phyloP scores from a whole-genome alignment of 345 rosid genomes.

The Laguncularia racemosa region DNA sequence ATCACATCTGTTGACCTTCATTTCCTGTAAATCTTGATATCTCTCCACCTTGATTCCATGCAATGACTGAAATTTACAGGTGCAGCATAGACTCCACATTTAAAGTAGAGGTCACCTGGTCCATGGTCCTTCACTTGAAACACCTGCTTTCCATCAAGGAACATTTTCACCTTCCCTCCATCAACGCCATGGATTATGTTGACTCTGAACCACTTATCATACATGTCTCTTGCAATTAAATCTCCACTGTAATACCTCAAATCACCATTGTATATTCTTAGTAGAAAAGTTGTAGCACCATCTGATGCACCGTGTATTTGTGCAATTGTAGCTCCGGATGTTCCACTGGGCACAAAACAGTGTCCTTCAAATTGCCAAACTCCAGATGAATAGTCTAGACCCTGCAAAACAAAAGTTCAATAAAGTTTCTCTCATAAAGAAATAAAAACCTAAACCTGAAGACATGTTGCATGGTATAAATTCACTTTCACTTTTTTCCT shows the following conservation, averaged over 20 bases:
- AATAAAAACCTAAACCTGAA: too few relatives aligned
- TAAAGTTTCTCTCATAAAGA: too few relatives aligned
- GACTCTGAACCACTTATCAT: too few relatives aligned
- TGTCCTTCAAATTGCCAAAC: too few relatives aligned
- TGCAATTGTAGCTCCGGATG: conserved; percentile 15
- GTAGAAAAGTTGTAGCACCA: conserved; percentile 15
- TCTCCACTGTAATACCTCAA: conserved; percentile 11
- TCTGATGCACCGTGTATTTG: conserved; percentile 16
- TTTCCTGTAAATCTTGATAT: conserved; percentile 28
- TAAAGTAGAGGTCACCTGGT: conserved; percentile 24
- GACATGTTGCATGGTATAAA: too few relatives aligned
- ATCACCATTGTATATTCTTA: conserved; percentile 12
- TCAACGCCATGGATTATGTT: too few relatives aligned
- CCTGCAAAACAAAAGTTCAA: too few relatives aligned
- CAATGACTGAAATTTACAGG: conserved; percentile 20
- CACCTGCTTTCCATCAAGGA: conserved; percentile 18
- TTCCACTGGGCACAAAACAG: background rate
- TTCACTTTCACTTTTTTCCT: too few relatives aligned
- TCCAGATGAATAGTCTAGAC: too few relatives aligned
- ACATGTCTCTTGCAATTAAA: too few relatives aligned
- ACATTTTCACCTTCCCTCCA: conserved; percentile 15
- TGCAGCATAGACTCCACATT: conserved; percentile 35
- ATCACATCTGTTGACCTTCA: background rate
- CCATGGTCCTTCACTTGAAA: conserved; percentile 19
- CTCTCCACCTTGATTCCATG: conserved; percentile 35